A percentile compares a stretch with the other conserved stretches of the same genome.
These are phyloP conservation scores for Lentinula boryana DNA, from an alignment of 768 basidiomycete species.

Conservation along the genomic window DNA sequence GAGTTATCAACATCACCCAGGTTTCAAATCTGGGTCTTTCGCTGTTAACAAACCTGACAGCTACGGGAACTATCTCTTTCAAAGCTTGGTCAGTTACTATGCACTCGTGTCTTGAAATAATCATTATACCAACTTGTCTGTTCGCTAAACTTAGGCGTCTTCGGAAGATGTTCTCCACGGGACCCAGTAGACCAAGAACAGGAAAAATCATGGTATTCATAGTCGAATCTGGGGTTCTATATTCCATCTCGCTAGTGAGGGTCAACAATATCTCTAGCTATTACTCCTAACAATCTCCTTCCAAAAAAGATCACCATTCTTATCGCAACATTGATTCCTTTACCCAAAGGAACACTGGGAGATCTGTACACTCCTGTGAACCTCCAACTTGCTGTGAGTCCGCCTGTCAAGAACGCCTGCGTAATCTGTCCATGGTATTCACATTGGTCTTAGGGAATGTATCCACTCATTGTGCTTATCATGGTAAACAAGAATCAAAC, in stretches of 20 bases:
- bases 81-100: conserved; percentile 8
- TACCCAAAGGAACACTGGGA: conserved; percentile 11
- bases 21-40: conserved; percentile 7
- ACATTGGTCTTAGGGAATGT: conserved; percentile 2
- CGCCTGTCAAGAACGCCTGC: background rate
- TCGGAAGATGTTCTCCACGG: conserved; percentile 1
- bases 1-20: conserved; percentile 10
- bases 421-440: no score
- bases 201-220: conserved; percentile 4
- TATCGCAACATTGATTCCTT: conserved; percentile 5
- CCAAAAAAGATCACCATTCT: conserved; percentile 5
- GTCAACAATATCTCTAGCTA: background rate
- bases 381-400: conserved; percentile 12
- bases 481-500: background rate
- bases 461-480: conserved; percentile 7
- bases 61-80: conserved; percentile 8
- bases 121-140: background rate
- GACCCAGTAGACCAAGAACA: background rate
- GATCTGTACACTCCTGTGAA: conserved; percentile 12
- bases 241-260: conserved; percentile 7
- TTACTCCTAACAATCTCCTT: background rate
- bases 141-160: background rate
- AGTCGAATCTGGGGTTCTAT: conserved; percentile 7
- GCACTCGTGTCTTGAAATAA: no score
- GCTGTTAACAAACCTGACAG: conserved; percentile 9